Conservation (phyloP, 371 early-diverging fungal species). For the Mortierella sp. region DNA sequence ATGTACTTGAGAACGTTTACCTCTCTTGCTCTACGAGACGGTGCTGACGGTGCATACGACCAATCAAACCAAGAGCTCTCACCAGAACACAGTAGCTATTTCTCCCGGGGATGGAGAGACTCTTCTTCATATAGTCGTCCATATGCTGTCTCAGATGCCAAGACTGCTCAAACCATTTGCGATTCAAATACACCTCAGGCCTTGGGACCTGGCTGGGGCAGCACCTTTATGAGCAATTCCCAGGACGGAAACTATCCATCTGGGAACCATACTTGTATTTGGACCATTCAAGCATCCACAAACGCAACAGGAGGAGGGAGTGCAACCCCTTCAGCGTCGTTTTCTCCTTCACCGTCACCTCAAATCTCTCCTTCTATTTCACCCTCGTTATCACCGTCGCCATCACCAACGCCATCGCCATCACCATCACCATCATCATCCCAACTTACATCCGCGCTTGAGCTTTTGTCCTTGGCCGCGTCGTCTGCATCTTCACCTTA, state of each 20-base stretch:
- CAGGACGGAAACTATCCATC: slow-evolving; percentile 28
- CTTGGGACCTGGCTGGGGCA: slow-evolving; percentile 20
- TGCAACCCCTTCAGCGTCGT: background rate
- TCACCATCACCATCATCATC: background rate
- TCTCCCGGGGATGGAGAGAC: background rate
- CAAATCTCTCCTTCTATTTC: background rate
- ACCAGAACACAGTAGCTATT: background rate
- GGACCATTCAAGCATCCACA: slow-evolving; percentile 25
- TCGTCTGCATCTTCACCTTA: slow-evolving; percentile 11
- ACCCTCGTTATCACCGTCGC: background rate
- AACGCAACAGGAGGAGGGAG: background rate
- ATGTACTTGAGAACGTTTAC: background rate
- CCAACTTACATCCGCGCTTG: background rate
- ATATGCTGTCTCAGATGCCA: slow-evolving; percentile 2
- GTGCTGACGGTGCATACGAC: background rate
- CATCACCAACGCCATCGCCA: background rate
- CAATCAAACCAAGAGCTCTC: background rate
- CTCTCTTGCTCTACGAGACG: background rate
- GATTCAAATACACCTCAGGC: slow-evolving; percentile 10
- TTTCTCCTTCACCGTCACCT: background rate
- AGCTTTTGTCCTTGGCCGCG: background rate
- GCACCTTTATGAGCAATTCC: slow-evolving; percentile 27
- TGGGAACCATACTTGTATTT: slow-evolving; percentile 29
- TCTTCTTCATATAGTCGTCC: no score
- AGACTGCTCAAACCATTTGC: slow-evolving; percentile 12